Conservation (phyloP, 257 asterid genomes). For the Rubia yunnanensis region DNA sequence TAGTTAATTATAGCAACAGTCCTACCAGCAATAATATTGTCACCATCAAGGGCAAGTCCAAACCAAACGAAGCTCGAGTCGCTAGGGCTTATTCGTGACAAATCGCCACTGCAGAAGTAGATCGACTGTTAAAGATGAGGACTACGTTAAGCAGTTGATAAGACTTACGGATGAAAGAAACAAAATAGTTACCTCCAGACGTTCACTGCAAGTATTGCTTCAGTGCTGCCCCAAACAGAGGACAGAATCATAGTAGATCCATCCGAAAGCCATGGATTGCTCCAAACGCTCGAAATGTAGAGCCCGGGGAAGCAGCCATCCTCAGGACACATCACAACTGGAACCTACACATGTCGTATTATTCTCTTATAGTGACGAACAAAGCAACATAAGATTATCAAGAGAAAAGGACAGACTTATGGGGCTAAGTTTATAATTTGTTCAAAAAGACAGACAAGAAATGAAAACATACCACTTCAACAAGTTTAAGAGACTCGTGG, state of each 20-base stretch:
- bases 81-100: conserved; percentile 58
- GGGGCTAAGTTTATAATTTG: not conserved
- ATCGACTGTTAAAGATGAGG: not conserved
- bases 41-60: conserved; percentile 62
- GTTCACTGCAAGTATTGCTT: conserved; percentile 53
- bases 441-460: conserved; percentile 1
- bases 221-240: conserved; percentile 75
- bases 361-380: not conserved
- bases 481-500: conserved; percentile 29
- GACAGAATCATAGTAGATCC: conserved; percentile 65
- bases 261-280: conserved; percentile 86
- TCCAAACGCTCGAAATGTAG: conserved; percentile 40
- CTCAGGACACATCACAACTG: conserved; percentile 66
- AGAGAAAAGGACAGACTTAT: too few species aligned
- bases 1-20: conserved; percentile 2
- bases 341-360: conserved; percentile 45
- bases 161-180: conserved; percentile 10
- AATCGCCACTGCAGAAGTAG: conserved; percentile 52
- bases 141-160: not conserved
- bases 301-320: conserved; percentile 86
- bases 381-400: too few species aligned
- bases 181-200: conserved; percentile 47
- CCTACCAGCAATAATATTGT: conserved; percentile 63
- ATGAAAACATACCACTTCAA: conserved; percentile 55
- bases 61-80: conserved; percentile 62